These are phyloP conservation scores for Neonectria sp. DNA, from an alignment of 2,329 filamentous ascomycete genomes.

Conservation along the genomic window DNA sequence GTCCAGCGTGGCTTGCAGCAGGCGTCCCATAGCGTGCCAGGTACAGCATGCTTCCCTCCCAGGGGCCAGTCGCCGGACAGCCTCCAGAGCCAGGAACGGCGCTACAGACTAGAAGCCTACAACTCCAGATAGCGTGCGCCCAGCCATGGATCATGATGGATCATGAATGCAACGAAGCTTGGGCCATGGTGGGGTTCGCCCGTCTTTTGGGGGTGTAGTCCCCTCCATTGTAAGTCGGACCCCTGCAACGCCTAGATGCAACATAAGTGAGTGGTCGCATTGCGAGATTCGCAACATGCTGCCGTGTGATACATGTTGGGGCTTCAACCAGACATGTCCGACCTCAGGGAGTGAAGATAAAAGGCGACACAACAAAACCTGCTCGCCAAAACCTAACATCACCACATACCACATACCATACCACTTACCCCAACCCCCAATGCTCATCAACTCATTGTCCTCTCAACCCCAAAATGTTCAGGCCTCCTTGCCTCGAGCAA, in stretches of 20 bases:
- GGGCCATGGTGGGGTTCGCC: conserved; percentile 23
- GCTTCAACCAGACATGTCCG: conserved; percentile 40
- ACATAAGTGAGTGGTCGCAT: neutral
- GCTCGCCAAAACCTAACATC: neutral
- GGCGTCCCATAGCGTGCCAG: conserved; percentile 7
- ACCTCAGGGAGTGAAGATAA: conserved; percentile 22
- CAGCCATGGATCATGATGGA: too few species aligned
- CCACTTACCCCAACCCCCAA: conserved; percentile 45
- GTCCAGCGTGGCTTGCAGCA: neutral
- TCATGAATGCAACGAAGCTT: conserved; percentile 12
- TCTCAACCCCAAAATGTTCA: conserved; percentile 4
- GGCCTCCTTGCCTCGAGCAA: neutral
- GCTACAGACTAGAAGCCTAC: conserved; percentile 4
- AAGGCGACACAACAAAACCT: neutral
- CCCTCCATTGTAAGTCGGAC: neutral
- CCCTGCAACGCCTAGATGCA: conserved; percentile 4
- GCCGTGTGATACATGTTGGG: conserved; percentile 35
- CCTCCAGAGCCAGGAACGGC: conserved; percentile 1
- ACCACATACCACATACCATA: neutral
- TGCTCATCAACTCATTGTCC: conserved; percentile 8
- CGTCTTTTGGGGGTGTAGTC: conserved; percentile 13
- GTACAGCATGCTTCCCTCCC: conserved; percentile 1
- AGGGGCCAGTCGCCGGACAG: neutral
- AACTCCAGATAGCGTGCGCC: neutral
- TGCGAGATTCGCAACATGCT: conserved; percentile 8